These are phyloP conservation scores for Populus hybrid DNA, from an alignment of 441 rosid species.

Conservation along the genomic window DNA sequence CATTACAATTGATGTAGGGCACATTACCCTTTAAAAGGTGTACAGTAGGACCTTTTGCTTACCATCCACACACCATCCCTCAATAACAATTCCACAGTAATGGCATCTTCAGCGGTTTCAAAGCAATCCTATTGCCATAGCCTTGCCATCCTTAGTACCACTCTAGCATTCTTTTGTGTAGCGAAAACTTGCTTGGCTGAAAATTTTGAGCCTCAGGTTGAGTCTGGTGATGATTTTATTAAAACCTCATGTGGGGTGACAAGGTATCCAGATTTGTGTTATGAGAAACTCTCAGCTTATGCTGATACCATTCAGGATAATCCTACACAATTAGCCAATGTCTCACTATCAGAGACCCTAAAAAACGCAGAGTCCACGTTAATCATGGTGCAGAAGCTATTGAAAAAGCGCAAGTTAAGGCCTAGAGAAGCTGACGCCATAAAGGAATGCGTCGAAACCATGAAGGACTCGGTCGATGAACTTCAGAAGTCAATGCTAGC, in stretches of 20 bases:
- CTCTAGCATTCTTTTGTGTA: constrained; percentile 9
- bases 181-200: constrained; percentile 10
- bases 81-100: background rate
- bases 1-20: background rate
- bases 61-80: background rate
- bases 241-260: constrained; percentile 37
- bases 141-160: background rate
- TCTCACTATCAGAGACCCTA: constrained; percentile 30
- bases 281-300: constrained; percentile 28
- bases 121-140: background rate
- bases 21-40: background rate
- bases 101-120: constrained; percentile 16
- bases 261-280: constrained; percentile 34
- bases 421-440: constrained; percentile 29
- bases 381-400: constrained; percentile 5
- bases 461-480: constrained; percentile 30
- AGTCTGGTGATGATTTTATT: constrained; percentile 25
- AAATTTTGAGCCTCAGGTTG: background rate
- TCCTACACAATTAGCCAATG: constrained; percentile 24
- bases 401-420: constrained; percentile 6
- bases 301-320: constrained; percentile 16
- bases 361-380: constrained; percentile 19
- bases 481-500: constrained; percentile 23
- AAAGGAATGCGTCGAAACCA: constrained; percentile 32
- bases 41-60: background rate